Base-by-base conservation (phyloP, 257 asterid genomes). In the Ilex asprella region DNA sequence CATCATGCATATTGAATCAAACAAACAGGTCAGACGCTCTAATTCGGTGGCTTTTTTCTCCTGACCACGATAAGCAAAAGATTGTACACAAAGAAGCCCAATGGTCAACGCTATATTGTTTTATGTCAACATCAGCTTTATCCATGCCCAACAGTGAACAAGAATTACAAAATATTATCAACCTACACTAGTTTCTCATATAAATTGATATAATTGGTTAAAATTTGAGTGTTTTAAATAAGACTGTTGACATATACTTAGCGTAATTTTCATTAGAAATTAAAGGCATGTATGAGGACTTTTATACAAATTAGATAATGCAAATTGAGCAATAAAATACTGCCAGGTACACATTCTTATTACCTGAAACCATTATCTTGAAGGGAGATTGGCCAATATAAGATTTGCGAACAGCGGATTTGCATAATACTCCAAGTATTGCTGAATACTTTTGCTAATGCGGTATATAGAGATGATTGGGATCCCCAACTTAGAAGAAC, bases 311-410 rank as follows among this genome's bases (percentile, higher is more conserved):
- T 35, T 3, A 35, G 8, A 35, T 35, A 35, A 35, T 35, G 8
- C 5, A 35, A 35, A 35, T 35, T 0, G 2, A 35, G 8, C 41
- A 35, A 46, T 5, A 1, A 10, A 10, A 46, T 46, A 11, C 6
- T 46, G 13, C 13, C 52, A 46, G 52, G 30, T 16, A 16, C 4
- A 55, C 44, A 60, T 56, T 29, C 10, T 10, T 10, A 12, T 56
- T 79, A 93, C 99, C 97, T 85, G 74, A 75, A 65, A 74, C 77
- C 78, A 63, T 69, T 79, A 81, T 84, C 83, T 71, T 75, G 91
- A 73, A 87, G 94, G 70, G 76, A 69, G 74, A 87, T 68, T 21
- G 99, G 96, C 99, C 99, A 93, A 76, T 85, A 80, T 68, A 87
- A 71, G 61, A 93, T 73, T 67, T 89, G 96, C 56, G 85, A 82